Evolutionary conservation across 495 filamentous ascomycete genomes (phyloP), one percentile per base, ranked within the genome.

Genomic region (Aspergillus biplanus): DNA sequence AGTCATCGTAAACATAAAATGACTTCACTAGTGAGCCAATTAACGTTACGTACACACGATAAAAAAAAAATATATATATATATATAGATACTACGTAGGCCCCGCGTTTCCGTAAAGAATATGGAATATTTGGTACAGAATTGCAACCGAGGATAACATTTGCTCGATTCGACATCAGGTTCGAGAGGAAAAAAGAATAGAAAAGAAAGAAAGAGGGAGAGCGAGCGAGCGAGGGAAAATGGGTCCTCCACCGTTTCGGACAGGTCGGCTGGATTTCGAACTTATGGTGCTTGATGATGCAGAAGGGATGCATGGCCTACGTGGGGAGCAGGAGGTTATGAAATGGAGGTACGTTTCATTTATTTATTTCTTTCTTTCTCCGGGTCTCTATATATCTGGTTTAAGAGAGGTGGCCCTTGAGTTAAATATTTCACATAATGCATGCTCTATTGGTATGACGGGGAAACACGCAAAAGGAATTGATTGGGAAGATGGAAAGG

Each of bases 271-370:
- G 6, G 33, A 46, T 49, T 61, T 67, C 37, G 21, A n/a, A 5
- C 53, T 55, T 2, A 53, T 65, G 6, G 48, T 34, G n/a, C 27
- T 54, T 2, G n/a, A 44, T 1, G 67, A 69, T 48, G 56, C 59
- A 0, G 49, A 52, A 6, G 58, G 35, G 6, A 18, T 69, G 4
- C 52, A 60, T 6, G 48, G 53, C 7, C 55, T 65, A 6, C 62
- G 67, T 0, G 37, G 44, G 12, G 35, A 44, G n/a, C 13, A 39
- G 4, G 52, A 59, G 21, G 62, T 63, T 7, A 62, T 66, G 62
- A 65, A 65, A 53, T 69, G 65, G 59, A 64, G 62, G 59, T 66
- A 52, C 8, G 50, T 47, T 57, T 21, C 18, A 33, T 44, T 35
- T 27, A 1, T 34, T 32, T 37, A 11, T 35, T 34, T 31, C 16